phyloP scores from a whole-genome alignment of 495 filamentous ascomycete species.

The Neurospora sp. region DNA sequence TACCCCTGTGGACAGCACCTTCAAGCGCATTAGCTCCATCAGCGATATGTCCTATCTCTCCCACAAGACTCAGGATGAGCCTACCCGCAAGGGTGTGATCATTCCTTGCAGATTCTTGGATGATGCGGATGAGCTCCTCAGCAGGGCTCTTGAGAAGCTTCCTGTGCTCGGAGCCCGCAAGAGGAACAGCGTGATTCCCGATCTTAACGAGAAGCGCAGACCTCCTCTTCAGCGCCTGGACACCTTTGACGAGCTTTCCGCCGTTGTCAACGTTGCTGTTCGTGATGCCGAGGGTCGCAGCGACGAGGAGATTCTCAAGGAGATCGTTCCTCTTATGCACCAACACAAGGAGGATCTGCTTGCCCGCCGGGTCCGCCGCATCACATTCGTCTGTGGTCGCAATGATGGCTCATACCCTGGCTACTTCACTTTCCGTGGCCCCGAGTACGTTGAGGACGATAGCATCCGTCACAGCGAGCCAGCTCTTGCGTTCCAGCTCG shows the following conservation, averaged over 20 bases:
- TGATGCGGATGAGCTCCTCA: constrained; percentile 78
- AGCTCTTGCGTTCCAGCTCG: constrained; percentile 94
- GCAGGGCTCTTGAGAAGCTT: constrained; percentile 73
- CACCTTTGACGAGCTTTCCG: constrained; percentile 65
- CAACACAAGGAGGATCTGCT: constrained; percentile 77
- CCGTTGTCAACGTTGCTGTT: constrained; percentile 84
- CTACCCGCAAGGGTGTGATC: constrained; percentile 85
- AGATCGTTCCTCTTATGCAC: constrained; percentile 66
- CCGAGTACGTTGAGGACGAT: constrained; percentile 77
- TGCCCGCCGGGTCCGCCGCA: constrained; percentile 67
- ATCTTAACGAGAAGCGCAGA: constrained; percentile 62
- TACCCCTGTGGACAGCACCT: constrained; percentile 61
- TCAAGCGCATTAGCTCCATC: constrained; percentile 81
- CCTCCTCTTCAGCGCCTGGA: constrained; percentile 35
- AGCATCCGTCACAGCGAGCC: constrained; percentile 97
- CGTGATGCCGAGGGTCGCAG: constrained; percentile 81
- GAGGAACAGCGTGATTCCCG: constrained; percentile 45
- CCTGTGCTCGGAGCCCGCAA: constrained; percentile 41
- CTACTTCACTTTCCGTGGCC: constrained; percentile 96
- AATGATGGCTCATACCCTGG: constrained; percentile 90
- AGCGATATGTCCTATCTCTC: constrained; percentile 89
- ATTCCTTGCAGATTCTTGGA: constrained; percentile 87
- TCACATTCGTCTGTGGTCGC: constrained; percentile 95
- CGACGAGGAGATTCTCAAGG: constrained; percentile 67
- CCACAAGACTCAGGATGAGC: constrained; percentile 56